Evolutionary conservation across 164 flowering plant species (phyloP), one percentile per base, ranked within the genome.

Genomic region (Pachysandra terminalis): DNA sequence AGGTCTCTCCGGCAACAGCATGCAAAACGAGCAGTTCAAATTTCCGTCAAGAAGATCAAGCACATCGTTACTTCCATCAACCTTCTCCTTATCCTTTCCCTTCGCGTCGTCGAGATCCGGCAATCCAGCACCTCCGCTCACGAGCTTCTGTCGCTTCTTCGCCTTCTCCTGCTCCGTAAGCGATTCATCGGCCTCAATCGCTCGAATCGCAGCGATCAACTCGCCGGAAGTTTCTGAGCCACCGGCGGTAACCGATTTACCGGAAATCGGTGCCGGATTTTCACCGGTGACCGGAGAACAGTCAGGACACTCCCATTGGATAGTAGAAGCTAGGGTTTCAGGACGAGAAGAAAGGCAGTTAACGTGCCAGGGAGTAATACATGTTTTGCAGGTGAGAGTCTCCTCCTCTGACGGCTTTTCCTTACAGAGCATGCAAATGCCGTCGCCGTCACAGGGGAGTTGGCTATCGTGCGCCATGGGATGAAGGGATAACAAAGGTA

Each of bases 271-370:
- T 21, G 21, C 61, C 56, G 55, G 49, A 23, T n/a, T 59, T 9
- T 56, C 67, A 32, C 19, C 64, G n/a, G 35, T n/a, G 19, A 69
- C 45, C 12, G 72, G 71, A 19, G 82, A 69, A 61, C 98, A 94
- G 75, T 94, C 98, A 1, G 98, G 97, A 63, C 98, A 94, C 65
- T 82, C 79, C 89, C 90, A 94, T 3, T 69, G 68, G n/a, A 83
- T 68, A 9, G 85, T 63, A 17, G 71, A 64, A 5, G 82, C 75
- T 2, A 87, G 74, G 70, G 75, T 72, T 40, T 71, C 74, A 0
- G 91, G 90, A 10, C 67, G 79, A 25, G 45, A 13, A 0, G 81
- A 55, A 48, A 94, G 83, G 74, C 98, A 94, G 21, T 27, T 5
- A 6, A 72, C 82, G 72, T 93, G 98, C 96, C 98, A 93, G 0